These are phyloP conservation scores for Microbotryum intermedium DNA, from an alignment of 1,284 basidiomycete species.

Conservation along the genomic window DNA sequence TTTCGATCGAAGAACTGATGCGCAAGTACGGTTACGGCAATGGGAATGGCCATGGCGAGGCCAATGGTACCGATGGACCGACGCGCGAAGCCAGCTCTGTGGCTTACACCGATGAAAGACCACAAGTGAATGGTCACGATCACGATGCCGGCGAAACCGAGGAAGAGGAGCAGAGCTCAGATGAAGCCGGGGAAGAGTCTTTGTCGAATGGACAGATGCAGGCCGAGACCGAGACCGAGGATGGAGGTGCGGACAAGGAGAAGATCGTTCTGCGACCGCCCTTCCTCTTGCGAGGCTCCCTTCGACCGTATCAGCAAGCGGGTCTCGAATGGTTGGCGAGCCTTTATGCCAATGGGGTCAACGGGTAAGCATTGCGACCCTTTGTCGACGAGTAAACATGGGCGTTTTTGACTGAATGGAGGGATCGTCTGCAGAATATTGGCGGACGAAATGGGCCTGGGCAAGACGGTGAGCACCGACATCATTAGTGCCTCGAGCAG, in stretches of 20 bases:
- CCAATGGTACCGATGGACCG: slow-evolving; percentile 14
- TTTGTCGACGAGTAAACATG: not conserved
- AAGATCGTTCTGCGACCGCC: slow-evolving; percentile 53
- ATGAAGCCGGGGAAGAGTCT: slow-evolving; percentile 12
- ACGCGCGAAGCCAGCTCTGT: not conserved
- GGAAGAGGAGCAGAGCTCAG: slow-evolving; percentile 7
- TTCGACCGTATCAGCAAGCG: slow-evolving; percentile 89
- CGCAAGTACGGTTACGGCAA: slow-evolving; percentile 44
- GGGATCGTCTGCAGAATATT: slow-evolving; percentile 48
- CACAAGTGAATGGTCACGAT: not conserved
- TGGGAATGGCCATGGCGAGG: not conserved
- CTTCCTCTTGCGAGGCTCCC: slow-evolving; percentile 70
- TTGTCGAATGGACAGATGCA: not conserved
- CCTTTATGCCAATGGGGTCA: slow-evolving; percentile 74
- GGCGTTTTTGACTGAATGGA: not conserved
- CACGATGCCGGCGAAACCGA: slow-evolving; percentile 1
- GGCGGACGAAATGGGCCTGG: slow-evolving; percentile 47
- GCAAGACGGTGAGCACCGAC: not conserved
- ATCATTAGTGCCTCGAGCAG: not conserved
- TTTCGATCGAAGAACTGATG: slow-evolving; percentile 49
- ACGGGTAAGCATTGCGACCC: slow-evolving; percentile 48
- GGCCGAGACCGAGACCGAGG: slow-evolving; percentile 24
- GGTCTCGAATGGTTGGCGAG: slow-evolving; percentile 93
- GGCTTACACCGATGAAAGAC: not conserved
- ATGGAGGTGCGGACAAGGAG: slow-evolving; percentile 12